Base-by-base conservation (phyloP, 352 stramenopile genomes). In the Phytophthora megakarya region DNA sequence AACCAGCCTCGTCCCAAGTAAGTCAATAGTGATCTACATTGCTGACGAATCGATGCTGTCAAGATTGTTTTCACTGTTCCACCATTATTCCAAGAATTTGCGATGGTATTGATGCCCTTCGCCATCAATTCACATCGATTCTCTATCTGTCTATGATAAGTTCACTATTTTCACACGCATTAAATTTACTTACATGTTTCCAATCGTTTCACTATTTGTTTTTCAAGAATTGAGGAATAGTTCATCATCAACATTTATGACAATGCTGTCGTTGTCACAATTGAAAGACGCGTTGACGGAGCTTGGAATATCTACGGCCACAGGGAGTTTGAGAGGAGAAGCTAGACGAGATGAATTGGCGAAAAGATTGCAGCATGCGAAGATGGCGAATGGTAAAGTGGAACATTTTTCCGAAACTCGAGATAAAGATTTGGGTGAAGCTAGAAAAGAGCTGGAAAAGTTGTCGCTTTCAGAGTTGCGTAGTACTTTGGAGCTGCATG, bases 391-490 rank as follows among this genome's bases (percentile, higher is more conserved):
- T 22, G 55, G 43, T 25, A 13, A 28, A 35, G 44, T 23, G 22
- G 26, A 5, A 32, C 5, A 9, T 32, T 26, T 46, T 15, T 45
- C 5, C 2, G 19, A 32, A 25, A 42, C n/a, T n/a, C 15, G 44
- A 49, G 28, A 51, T 6, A 63, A 52, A n/a, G 30, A 32, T 38
- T 66, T 84, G 6, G 53, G 73, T 15, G 77, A 35, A 12, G 28
- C n/a, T 5, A 49, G 13, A 7, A 30, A 43, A 21, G 15, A 32
- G 5, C 21, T 72, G 19, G 32, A 64, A 9, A 37, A 42, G 1
- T 59, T 61, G 57, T 60, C 67, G 10, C 30, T 86, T 3, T 53
- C 58, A 0, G 75, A 84, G 25, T 54, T 86, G 8, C 77, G 75
- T 5, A 67, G 55, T 19, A 70, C 62, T 10, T 65, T 86, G 18